Evolutionary conservation across 805 yeast species (phyloP), one percentile per base, ranked within the genome.

Genomic region (Tetrapisispora pingtungensis): DNA sequence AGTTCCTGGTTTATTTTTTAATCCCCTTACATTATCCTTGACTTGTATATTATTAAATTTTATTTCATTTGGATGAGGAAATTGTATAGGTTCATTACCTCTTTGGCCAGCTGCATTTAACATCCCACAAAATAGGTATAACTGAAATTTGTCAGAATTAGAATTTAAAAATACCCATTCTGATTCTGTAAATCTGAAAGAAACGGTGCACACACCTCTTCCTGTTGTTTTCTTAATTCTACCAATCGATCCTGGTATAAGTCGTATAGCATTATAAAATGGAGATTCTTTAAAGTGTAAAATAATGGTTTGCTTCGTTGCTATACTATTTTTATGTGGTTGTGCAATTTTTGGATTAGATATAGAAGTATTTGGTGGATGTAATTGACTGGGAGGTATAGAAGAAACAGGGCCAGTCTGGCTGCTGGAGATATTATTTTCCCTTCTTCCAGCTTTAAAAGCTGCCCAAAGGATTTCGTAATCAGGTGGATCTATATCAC

Each of bases 1-100:
- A 0, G 96, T 80, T 0, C 95, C 96, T 0, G 75, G 74, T 46
- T 73, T 75, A 39, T 81, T 82, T 56, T 86, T 86, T 27, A 88
- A 65, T 0, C 97, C 97, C 44, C 80, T 75, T 1, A 80, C 74
- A 47, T 77, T 77, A 32, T 72, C 79, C 34, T 71, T 72, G 1
- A 81, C 57, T 14, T 59, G 62, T 2, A 50, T 48, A 5, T 70
- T 71, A 56, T 90, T 86, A 33, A 84, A 70, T 34, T 69, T 70
- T 3, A 89, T 66, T 55, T 84, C 94, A 38, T 80, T 66, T 5
- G 85, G 86, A 24, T 66, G 68, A 0, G 97, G 97, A 53, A 78
- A 89, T 37, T 50, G 50, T n/a, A 50, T 65, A 4, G 83, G 83
- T 27, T 66, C 69, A 1, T 96, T 95, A 3, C 30, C 33, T 17